These are phyloP conservation scores for Cudoniella acicularis DNA, from an alignment of 495 filamentous ascomycete species.

Conservation along the genomic window DNA sequence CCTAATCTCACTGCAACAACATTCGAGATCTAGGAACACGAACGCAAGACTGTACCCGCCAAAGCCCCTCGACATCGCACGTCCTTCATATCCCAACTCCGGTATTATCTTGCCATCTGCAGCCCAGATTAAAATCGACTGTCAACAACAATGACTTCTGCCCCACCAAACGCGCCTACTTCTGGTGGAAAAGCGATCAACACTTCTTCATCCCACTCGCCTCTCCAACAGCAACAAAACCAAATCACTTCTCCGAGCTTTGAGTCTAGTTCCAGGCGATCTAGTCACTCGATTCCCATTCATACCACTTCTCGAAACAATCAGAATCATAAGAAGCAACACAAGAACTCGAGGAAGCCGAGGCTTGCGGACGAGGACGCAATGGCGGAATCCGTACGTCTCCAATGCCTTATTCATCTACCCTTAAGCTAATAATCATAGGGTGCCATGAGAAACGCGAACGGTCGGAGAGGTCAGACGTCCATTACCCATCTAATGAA, in stretches of 20 bases:
- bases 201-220: constrained; percentile 18
- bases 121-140: not conserved
- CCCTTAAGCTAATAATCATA: constrained; percentile 25
- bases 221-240: constrained; percentile 21
- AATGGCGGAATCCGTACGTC: constrained; percentile 72
- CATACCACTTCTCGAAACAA: constrained; percentile 61
- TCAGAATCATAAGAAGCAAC: constrained; percentile 71
- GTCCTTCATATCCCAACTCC: not conserved
- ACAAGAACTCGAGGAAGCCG: constrained; percentile 53
- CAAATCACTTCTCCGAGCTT: constrained; percentile 35
- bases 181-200: constrained; percentile 24
- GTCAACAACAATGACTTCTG: constrained; percentile 26
- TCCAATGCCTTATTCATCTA: not conserved
- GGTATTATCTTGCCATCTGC: constrained; percentile 2
- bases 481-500: constrained; percentile 97
- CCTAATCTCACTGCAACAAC: not conserved
- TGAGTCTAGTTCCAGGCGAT: constrained; percentile 59
- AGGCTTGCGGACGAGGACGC: constrained; percentile 63
- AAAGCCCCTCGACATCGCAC: not conserved
- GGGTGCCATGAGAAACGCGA: constrained; percentile 79
- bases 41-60: not conserved
- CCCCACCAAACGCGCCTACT: constrained; percentile 19
- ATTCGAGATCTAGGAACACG: not conserved
- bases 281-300: constrained; percentile 53
- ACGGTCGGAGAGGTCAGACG: constrained; percentile 85